Evolutionary conservation across 345 rosid genomes (phyloP), one percentile per base, ranked within the genome.

Genomic region (Boechera retrofracta): DNA sequence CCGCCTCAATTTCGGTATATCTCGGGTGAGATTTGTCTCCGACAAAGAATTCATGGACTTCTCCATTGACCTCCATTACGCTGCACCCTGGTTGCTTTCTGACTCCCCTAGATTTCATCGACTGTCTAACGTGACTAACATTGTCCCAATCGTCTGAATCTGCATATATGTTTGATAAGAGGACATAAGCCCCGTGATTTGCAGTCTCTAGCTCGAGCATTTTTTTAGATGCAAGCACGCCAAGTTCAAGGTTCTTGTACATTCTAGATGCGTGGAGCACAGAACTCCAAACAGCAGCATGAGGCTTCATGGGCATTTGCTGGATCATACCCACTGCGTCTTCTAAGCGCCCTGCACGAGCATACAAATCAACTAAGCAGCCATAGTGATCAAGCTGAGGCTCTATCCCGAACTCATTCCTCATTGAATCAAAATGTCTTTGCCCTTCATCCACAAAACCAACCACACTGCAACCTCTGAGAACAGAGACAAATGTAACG

Each of bases 241-340:
- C 94, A 42, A 86, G 59, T 67, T 86, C 87, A 45, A 45, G 78
- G n/a, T 89, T 85, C 72, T 82, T 86, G 72, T 87, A 80, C 72
- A 85, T 76, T 79, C 77, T 87, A 35, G 89, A 77, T 7, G 94
- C 91, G 73, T 82, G 87, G 7, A 89, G 89, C 75, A 87, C 58
- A 79, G 94, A 90, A 13, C 89, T 87, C 91, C 94, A 89, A 45
- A 86, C 88, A 39, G 85, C 87, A 3, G 88, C 71, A 67, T 86
- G 91, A 52, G 91, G 90, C 74, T 81, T 84, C 78, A 81, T 69
- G 3, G 88, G 90, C 91, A 87, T 89, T 73, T 13, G 38, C 41
- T 76, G 63, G 53, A 89, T 86, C 68, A 85, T 69, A 38, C 74
- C 33, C 0, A 83, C 42, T 15, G 92, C 92, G 7, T 85, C 87